Evolutionary conservation across 805 yeast species (phyloP).

Genomic region (Yamadazyma sp.): DNA sequence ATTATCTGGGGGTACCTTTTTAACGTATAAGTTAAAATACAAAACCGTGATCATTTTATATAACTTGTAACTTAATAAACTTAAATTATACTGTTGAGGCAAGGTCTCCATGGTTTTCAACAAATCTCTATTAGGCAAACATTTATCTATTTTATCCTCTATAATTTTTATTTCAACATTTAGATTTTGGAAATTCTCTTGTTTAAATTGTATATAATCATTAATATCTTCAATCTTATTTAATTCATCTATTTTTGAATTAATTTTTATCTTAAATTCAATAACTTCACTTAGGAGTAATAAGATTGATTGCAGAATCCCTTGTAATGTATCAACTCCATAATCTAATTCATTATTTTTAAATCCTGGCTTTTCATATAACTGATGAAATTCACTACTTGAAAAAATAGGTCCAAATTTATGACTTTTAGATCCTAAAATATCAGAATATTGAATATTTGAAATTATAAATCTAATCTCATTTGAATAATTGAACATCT

Average conservation of each 20-base stretch:
- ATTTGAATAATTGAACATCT: constrained; percentile 15
- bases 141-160: constrained; percentile 4
- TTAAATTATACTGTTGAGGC: not conserved
- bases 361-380: constrained; percentile 13
- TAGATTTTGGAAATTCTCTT: not conserved
- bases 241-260: not conserved
- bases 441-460: constrained; percentile 20
- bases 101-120: constrained; percentile 1
- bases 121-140: constrained; percentile 6
- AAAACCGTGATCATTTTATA: constrained; percentile 3
- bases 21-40: constrained; percentile 8
- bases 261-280: constrained; percentile 6
- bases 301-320: constrained; percentile 18
- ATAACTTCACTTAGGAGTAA: constrained; percentile 17
- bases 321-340: constrained; percentile 26
- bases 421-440: constrained; percentile 15
- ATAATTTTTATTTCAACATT: not conserved
- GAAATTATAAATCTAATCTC: constrained; percentile 20
- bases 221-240: not conserved
- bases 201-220: not conserved
- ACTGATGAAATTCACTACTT: constrained; percentile 12
- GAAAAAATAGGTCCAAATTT: constrained; percentile 15
- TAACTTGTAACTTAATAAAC: constrained; percentile 3
- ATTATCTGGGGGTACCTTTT: constrained; percentile 6
- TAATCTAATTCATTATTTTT: constrained; percentile 12